Evolutionary conservation across 371 early-diverging fungal species (phyloP).

Genomic region (Mucor mucedo): DNA sequence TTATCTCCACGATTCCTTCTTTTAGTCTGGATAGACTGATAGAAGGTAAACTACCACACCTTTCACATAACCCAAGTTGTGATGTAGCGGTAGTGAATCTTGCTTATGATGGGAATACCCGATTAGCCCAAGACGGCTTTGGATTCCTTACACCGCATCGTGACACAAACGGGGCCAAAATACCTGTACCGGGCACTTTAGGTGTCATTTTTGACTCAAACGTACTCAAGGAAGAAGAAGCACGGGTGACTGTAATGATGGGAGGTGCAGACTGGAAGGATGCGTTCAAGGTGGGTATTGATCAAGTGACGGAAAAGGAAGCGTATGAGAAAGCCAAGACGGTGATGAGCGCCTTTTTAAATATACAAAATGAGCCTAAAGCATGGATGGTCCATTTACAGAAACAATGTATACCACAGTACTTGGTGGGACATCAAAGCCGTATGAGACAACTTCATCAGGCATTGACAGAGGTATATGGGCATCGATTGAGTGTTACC

Average conservation of each 20-base stretch:
- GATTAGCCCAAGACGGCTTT: slow-evolving; percentile 76
- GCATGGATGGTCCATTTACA: slow-evolving; percentile 62
- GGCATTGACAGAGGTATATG: slow-evolving; percentile 41
- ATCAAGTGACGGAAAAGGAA: slow-evolving; percentile 27
- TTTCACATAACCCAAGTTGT: slow-evolving; percentile 67
- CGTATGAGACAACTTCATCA: slow-evolving; percentile 68
- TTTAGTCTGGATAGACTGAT: slow-evolving; percentile 45
- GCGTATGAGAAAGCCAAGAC: slow-evolving; percentile 35
- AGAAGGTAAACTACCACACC: slow-evolving; percentile 35
- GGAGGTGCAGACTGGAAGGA: slow-evolving; percentile 83
- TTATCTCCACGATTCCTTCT: slow-evolving; percentile 77
- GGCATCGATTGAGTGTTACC: slow-evolving; percentile 68
- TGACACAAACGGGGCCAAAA: slow-evolving; percentile 29
- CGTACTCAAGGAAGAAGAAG: slow-evolving; percentile 67
- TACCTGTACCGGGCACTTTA: slow-evolving; percentile 62
- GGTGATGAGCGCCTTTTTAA: slow-evolving; percentile 59
- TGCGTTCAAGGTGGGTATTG: slow-evolving; percentile 38
- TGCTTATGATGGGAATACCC: slow-evolving; percentile 53
- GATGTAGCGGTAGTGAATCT: slow-evolving; percentile 91
- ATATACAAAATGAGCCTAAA: slow-evolving; percentile 59
- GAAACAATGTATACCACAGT: slow-evolving; percentile 91
- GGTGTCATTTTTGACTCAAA: slow-evolving; percentile 94
- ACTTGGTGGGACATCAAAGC: slow-evolving; percentile 79
- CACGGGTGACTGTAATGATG: slow-evolving; percentile 84
- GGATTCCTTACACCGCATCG: slow-evolving; percentile 87